Evolutionary conservation across 495 filamentous ascomycete species (phyloP).

Genomic region (Parmelia sp.): DNA sequence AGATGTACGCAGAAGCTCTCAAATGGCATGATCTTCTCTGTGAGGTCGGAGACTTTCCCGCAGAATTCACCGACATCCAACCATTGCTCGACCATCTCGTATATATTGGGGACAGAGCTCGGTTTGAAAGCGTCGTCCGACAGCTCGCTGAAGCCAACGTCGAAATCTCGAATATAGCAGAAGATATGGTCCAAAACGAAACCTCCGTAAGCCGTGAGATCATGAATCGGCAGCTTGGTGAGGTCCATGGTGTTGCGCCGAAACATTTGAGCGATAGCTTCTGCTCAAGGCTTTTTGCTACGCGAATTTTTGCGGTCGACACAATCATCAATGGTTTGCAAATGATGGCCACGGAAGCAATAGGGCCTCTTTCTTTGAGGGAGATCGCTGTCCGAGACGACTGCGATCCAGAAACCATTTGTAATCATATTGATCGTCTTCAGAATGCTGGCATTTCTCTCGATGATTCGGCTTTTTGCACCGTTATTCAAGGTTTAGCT

Average conservation of each 20-base stretch:
- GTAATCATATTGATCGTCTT: conserved; percentile 50
- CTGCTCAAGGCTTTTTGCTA: conserved; percentile 67
- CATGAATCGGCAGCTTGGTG: conserved; percentile 39
- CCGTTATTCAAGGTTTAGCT: conserved; percentile 53
- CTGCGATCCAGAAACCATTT: conserved; percentile 43
- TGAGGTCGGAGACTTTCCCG: conserved; percentile 45
- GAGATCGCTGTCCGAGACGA: conserved; percentile 59
- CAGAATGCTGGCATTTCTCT: conserved; percentile 52
- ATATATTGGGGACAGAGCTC: conserved; percentile 28
- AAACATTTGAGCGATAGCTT: conserved; percentile 55
- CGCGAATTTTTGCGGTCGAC: conserved; percentile 57
- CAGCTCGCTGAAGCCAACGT: conserved; percentile 27
- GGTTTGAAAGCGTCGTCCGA: conserved; percentile 19
- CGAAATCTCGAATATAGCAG: conserved; percentile 19
- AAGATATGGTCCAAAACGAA: conserved; percentile 18
- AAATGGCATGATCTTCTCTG: conserved; percentile 56
- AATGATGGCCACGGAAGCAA: conserved; percentile 56
- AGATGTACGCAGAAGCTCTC: conserved; percentile 44
- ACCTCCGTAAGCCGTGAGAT: conserved; percentile 31
- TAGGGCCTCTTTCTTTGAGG: conserved; percentile 67
- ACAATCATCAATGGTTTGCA: conserved; percentile 56
- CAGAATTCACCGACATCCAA: conserved; percentile 32
- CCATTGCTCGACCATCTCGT: conserved; percentile 40
- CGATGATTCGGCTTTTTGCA: conserved; percentile 51
- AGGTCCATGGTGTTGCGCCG: conserved; percentile 40